A percentile compares a stretch with the other conserved stretches of the same genome.
phyloP scores from a whole-genome alignment of 768 basidiomycete species.

The Rhodotorula sphaerocarpa region DNA sequence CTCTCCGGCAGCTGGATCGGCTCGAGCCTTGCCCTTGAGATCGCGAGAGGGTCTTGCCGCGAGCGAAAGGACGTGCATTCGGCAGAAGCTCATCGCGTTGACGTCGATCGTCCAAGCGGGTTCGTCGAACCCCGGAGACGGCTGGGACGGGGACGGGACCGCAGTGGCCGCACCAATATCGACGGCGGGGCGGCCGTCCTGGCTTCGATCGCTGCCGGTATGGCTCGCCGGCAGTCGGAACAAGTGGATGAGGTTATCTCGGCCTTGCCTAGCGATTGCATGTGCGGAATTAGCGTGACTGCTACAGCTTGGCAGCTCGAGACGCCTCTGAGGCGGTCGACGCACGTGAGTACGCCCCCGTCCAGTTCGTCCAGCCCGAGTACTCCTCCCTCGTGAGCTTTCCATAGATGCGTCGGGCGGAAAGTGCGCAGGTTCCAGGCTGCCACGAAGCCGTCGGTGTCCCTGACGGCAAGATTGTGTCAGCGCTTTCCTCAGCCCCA shows the following conservation, averaged over 20 bases:
- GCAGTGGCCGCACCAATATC: conserved; percentile 46
- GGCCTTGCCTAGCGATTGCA: conserved; percentile 72
- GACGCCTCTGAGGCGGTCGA: conserved; percentile 37
- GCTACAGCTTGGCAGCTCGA: too few relatives aligned
- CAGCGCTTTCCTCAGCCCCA: too few relatives aligned
- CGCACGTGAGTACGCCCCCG: conserved; percentile 65
- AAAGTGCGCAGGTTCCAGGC: conserved; percentile 67
- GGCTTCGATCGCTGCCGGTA: too few relatives aligned
- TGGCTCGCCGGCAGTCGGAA: conserved; percentile 53
- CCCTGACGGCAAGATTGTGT: conserved; percentile 40
- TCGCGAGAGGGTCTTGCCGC: not conserved
- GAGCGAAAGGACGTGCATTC: conserved; percentile 60
- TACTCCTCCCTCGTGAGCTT: conserved; percentile 66
- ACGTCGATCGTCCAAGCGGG: conserved; percentile 68
- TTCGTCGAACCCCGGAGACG: conserved; percentile 48
- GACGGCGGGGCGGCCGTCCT: not conserved
- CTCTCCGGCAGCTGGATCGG: too few relatives aligned
- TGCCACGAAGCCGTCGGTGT: conserved; percentile 65
- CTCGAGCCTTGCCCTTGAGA: not conserved
- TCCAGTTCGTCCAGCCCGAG: conserved; percentile 72
- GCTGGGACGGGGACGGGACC: conserved; percentile 34
- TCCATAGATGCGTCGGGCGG: conserved; percentile 67
- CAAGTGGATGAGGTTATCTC: conserved; percentile 77
- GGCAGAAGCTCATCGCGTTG: conserved; percentile 89
- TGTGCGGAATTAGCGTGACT: not conserved